Evolutionary conservation across 1,284 basidiomycete species (phyloP).

Genomic region (Leccinum solheimii): DNA sequence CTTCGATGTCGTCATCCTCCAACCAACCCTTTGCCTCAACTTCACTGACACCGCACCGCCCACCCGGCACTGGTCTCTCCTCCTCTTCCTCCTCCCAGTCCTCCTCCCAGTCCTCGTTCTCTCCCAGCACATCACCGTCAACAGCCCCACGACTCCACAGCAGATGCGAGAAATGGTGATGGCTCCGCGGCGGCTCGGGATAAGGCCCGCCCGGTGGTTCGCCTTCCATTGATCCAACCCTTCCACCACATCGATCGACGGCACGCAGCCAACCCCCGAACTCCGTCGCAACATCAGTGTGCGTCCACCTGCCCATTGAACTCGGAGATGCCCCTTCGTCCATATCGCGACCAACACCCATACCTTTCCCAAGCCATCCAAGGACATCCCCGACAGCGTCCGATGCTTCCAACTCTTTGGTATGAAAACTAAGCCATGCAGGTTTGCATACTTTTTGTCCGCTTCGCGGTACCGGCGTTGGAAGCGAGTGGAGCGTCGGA

Average conservation of each 20-base stretch:
- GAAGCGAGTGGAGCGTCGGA: conserved; percentile 80
- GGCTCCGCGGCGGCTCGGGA: conserved; percentile 41
- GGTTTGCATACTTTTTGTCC: conserved; percentile 82
- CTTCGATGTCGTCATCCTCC: conserved; percentile 71
- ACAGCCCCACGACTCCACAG: conserved; percentile 41
- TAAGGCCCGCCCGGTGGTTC: background rate
- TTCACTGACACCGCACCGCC: conserved; percentile 11
- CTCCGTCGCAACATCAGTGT: conserved; percentile 53
- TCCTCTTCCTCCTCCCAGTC: conserved; percentile 16
- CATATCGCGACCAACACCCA: conserved; percentile 16
- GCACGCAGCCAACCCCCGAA: conserved; percentile 61
- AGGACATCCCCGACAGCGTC: conserved; percentile 57
- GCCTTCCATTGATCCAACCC: conserved; percentile 28
- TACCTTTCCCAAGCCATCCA: conserved; percentile 49
- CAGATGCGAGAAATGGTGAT: conserved; percentile 57
- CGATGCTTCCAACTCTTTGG: conserved; percentile 55
- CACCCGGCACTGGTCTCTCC: conserved; percentile 20
- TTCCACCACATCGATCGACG: conserved; percentile 15
- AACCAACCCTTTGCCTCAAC: conserved; percentile 50
- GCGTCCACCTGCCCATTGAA: conserved; percentile 51
- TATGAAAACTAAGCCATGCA: conserved; percentile 63
- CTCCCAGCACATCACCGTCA: conserved; percentile 32
- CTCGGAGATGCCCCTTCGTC: conserved; percentile 27
- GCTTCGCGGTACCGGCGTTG: conserved; percentile 77
- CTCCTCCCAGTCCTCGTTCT: conserved; percentile 26